Base-by-base conservation (phyloP, 2,329 filamentous ascomycete species). In the Diaporthe australafricana region DNA sequence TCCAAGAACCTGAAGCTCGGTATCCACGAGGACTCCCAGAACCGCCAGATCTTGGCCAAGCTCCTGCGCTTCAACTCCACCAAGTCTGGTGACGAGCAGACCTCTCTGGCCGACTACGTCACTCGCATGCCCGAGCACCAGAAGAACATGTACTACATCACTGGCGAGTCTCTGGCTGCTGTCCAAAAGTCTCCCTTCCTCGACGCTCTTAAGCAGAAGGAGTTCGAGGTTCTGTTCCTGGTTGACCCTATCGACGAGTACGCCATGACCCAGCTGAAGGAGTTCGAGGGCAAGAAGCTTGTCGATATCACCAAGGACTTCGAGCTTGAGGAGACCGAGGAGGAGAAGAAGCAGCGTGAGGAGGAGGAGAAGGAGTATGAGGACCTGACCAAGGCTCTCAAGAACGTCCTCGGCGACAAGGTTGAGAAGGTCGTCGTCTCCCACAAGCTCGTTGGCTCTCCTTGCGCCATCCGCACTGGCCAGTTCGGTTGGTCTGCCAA, bases 111-210 rank as follows among this genome's bases (percentile, higher is more conserved):
- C 75, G 96, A 99, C 93, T 99, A 99, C 87, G 90, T 98, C 84
- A 98, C 96, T 78, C 96, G 96, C 87, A 99, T 99, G 96, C 93
- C 94, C 74, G 96, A 98, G 90, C 96, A 98, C 90, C 96, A 99
- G 92, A 98, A 98, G 93, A 95, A 99, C 88, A 95, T 99, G 87
- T 99, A 99, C 93, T 99, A 98, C 94, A 99, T 99, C 90, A 99
- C 96, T 76, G 96, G 96, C 88, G 96, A 99, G 92, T 98, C 96
- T 72, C 92, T 97, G 88, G 98, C 98, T 92, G 96, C 96, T 78
- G 96, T 99, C 78, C 87, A 92, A 85, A 97, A 98, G 90, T 99
- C 96, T 79, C 96, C 96, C 80, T 99, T 99, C 96, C 91, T 99
- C 77, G 96, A 99, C 84, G 91, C 95, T 71, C 94, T 99, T 85